Percentiles rank a stretch among this genome's conserved stretches.
These are phyloP conservation scores for Leccinellum luteum DNA, from an alignment of 768 basidiomycete genomes.

Conservation along the genomic window DNA sequence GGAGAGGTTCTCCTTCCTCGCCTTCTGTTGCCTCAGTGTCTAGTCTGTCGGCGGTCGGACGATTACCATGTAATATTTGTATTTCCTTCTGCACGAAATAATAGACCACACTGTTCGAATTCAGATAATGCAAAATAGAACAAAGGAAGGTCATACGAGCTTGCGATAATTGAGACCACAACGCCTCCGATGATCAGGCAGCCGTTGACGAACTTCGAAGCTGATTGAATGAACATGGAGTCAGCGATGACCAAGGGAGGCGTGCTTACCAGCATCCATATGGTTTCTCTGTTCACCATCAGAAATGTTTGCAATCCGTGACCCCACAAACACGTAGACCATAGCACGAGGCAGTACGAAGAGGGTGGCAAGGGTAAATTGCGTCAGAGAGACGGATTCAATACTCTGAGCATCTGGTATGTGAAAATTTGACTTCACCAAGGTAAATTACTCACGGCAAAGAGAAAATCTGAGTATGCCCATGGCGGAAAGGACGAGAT, in stretches of 20 bases:
- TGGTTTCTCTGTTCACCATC: constrained; percentile 70
- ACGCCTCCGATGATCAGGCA: constrained; percentile 60
- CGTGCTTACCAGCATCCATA: constrained; percentile 71
- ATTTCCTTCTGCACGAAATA: constrained; percentile 61
- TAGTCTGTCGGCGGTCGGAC: constrained; percentile 49
- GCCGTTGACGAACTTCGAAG: constrained; percentile 64
- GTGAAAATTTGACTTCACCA: constrained; percentile 5
- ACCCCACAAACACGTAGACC: constrained; percentile 77
- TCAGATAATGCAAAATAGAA: constrained; percentile 14
- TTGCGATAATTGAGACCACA: constrained; percentile 53
- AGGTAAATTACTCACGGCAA: constrained; percentile 52
- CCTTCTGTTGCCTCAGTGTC: constrained; percentile 62
- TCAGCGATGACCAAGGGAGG: background rate
- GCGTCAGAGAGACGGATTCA: constrained; percentile 66
- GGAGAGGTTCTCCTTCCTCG: constrained; percentile 58
- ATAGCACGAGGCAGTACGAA: constrained; percentile 69
- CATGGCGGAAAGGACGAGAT: constrained; percentile 83
- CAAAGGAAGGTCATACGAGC: constrained; percentile 51
- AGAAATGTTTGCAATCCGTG: constrained; percentile 67
- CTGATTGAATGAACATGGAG: constrained; percentile 32
- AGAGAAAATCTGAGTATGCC: constrained; percentile 82
- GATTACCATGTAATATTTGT: constrained; percentile 46
- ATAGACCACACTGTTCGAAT: constrained; percentile 58
- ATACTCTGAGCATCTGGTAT: constrained; percentile 53
- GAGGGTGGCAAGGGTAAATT: constrained; percentile 73